These are phyloP conservation scores for Lentinula lateritia DNA, from an alignment of 768 basidiomycete species.

Conservation along the genomic window DNA sequence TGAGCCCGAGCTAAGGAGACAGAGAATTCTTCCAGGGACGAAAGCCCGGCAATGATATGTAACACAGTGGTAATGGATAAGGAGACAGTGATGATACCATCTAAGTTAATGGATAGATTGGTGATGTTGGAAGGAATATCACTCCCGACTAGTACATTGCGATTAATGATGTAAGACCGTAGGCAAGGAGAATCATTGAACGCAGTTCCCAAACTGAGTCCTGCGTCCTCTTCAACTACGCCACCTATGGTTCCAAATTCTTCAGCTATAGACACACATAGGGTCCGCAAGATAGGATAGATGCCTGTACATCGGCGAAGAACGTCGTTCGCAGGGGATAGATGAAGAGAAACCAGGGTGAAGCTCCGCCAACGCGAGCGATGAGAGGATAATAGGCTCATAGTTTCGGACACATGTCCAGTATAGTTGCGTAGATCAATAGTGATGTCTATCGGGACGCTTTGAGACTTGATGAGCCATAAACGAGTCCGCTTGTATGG, in stretches of 20 bases:
- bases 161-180: constrained; percentile 24
- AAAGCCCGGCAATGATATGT: constrained; percentile 31
- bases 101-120: constrained; percentile 27
- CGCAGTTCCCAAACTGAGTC: constrained; percentile 17
- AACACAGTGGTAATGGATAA: constrained; percentile 21
- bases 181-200: constrained; percentile 30
- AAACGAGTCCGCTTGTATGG: constrained; percentile 36
- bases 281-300: constrained; percentile 28
- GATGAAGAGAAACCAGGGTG: constrained; percentile 29
- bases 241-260: constrained; percentile 19
- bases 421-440: constrained; percentile 29
- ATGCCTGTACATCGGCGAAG: constrained; percentile 29
- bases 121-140: constrained; percentile 28
- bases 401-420: constrained; percentile 25
- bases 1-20: constrained; percentile 30
- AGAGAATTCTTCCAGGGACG: constrained; percentile 33
- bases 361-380: constrained; percentile 40
- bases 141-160: constrained; percentile 25
- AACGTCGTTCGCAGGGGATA: constrained; percentile 33
- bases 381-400: constrained; percentile 34
- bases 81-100: constrained; percentile 14
- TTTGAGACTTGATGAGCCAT: constrained; percentile 45
- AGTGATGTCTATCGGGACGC: constrained; percentile 38
- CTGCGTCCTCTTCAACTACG: constrained; percentile 14
- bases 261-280: constrained; percentile 25